phyloP scores from a whole-genome alignment of 2,329 filamentous ascomycete genomes.

The Exophiala sideris region DNA sequence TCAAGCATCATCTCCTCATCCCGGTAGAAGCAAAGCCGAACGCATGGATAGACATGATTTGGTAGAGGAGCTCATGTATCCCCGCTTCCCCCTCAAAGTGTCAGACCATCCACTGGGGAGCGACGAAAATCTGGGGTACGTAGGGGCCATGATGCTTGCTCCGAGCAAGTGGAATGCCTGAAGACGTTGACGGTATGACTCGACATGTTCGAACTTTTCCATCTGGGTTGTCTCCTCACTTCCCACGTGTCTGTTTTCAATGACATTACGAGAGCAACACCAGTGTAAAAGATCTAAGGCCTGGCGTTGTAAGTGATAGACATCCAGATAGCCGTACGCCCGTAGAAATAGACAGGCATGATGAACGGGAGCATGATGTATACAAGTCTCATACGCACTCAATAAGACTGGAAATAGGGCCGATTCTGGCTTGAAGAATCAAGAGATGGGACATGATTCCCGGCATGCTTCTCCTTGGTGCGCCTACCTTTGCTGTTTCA shows the following conservation, averaged over 20 bases:
- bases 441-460: too few species aligned
- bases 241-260: not conserved
- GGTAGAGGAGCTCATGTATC: conserved; percentile 7
- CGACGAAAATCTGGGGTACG: conserved; percentile 16
- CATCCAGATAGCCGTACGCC: too few species aligned
- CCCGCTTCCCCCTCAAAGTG: conserved; percentile 17
- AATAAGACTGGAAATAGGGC: too few species aligned
- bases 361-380: too few species aligned
- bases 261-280: not conserved
- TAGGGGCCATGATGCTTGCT: not conserved
- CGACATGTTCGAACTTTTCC: not conserved
- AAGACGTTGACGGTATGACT: not conserved
- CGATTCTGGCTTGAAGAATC: too few species aligned
- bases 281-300: not conserved
- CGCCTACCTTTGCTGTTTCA: too few species aligned
- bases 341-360: too few species aligned
- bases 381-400: too few species aligned
- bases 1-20: conserved; percentile 1
- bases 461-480: too few species aligned
- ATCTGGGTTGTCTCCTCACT: not conserved
- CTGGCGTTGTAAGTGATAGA: not conserved
- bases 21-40: conserved; percentile 9
- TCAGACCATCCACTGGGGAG: not conserved
- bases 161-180: not conserved
- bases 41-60: not conserved